Conservation (phyloP, 2,329 filamentous ascomycete species). For the Cladosporium sp. region DNA sequence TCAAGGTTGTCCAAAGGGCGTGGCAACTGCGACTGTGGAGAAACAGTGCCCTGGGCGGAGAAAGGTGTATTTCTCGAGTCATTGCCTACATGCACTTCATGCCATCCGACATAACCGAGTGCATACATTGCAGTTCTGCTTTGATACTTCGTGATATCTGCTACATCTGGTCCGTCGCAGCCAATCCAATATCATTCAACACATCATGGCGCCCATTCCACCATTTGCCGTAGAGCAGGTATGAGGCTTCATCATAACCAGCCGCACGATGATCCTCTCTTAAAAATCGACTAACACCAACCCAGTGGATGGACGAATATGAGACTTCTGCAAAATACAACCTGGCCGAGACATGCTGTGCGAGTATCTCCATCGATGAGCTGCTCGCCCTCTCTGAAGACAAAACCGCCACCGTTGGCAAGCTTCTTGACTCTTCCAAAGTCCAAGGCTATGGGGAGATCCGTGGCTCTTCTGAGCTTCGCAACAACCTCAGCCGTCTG, state of each 20-base stretch:
- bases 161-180: not conserved
- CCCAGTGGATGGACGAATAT: conserved; percentile 59
- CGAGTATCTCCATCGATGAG: conserved; percentile 71
- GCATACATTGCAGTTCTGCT: not conserved
- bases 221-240: conserved; percentile 72
- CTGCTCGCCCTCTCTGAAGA: conserved; percentile 61
- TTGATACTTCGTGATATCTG: not conserved
- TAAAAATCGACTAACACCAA: conserved; percentile 20
- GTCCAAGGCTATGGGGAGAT: conserved; percentile 74
- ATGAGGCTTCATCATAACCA: not conserved
- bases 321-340: conserved; percentile 61
- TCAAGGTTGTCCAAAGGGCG: not conserved
- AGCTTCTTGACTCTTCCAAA: conserved; percentile 53
- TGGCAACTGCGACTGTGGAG: not conserved
- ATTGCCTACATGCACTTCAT: not conserved
- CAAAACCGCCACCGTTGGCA: conserved; percentile 42
- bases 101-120: not conserved
- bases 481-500: conserved; percentile 63
- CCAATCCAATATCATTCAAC: no score
- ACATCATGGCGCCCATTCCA: conserved; percentile 25
- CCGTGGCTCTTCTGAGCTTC: conserved; percentile 63
- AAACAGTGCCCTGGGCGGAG: not conserved
- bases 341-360: conserved; percentile 76
- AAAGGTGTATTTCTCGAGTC: not conserved
- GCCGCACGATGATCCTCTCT: conserved; percentile 2